Conservation (phyloP, 202 grass and related monocot species). For the Panicum hallii region DNA sequence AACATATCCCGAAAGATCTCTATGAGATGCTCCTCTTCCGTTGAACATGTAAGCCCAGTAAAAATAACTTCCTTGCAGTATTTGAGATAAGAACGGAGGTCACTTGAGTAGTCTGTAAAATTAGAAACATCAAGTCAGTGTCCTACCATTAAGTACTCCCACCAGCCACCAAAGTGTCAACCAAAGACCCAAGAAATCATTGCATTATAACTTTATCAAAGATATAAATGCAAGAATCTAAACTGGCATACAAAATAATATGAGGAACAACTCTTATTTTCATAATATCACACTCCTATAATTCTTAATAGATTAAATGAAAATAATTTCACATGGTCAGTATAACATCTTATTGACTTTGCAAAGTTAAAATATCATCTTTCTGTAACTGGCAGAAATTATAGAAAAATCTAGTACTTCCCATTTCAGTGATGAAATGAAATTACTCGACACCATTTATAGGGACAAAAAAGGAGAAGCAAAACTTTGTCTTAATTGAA, state of each 20-base stretch:
- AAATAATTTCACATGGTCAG: not conserved
- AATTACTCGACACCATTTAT: not conserved
- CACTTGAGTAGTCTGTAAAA: too few relatives aligned
- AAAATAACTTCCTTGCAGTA: too few relatives aligned
- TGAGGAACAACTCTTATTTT: too few relatives aligned
- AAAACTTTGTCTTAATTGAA: not conserved
- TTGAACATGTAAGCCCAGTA: too few relatives aligned
- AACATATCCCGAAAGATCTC: too few relatives aligned
- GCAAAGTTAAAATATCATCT: not conserved
- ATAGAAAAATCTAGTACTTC: not conserved
- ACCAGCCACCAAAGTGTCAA: not conserved
- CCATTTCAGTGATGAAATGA: not conserved
- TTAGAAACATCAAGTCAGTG: too few relatives aligned
- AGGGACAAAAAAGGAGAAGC: not conserved
- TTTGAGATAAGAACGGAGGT: too few relatives aligned
- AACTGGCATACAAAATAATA: not conserved
- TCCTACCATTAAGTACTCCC: not conserved
- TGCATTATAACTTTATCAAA: conserved; percentile 23
- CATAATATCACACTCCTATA: not conserved
- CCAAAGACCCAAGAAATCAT: conserved; percentile 22
- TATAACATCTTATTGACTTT: not conserved
- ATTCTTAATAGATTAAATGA: not conserved
- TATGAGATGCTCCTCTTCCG: too few relatives aligned
- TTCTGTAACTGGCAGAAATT: not conserved
- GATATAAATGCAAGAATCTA: not conserved